These are phyloP conservation scores for Sisymbrium altissimum DNA, from an alignment of 345 rosid species.

Conservation along the genomic window DNA sequence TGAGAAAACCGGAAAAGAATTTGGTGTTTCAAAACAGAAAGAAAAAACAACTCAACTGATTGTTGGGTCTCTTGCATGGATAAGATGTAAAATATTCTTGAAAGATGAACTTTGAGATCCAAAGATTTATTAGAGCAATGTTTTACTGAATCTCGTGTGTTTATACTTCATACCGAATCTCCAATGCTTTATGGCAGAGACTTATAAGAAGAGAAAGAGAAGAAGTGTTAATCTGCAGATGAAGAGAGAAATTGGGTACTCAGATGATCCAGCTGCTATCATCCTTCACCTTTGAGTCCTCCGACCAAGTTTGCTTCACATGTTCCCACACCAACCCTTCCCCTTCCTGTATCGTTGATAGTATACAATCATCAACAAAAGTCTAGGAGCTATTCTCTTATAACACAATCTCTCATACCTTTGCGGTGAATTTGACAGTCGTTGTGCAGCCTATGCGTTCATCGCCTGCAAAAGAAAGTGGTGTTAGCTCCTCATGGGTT, in stretches of 20 bases:
- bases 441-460: constrained; percentile 56
- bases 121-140: background rate
- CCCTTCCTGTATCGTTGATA: constrained; percentile 36
- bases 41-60: too few species aligned
- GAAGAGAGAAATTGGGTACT: background rate
- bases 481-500: background rate
- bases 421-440: constrained; percentile 43
- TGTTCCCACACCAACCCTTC: constrained; percentile 52
- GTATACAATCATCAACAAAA: background rate
- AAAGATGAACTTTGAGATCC: background rate
- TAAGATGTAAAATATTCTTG: too few species aligned
- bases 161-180: background rate
- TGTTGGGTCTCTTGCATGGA: background rate
- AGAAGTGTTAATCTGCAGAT: background rate
- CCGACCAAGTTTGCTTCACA: constrained; percentile 71
- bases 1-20: too few species aligned
- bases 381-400: background rate
- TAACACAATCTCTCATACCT: constrained; percentile 41
- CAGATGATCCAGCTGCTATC: constrained; percentile 44
- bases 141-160: constrained; percentile 13
- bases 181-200: constrained; percentile 3
- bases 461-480: constrained; percentile 39
- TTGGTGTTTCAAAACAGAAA: too few species aligned
- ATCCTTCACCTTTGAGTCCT: constrained; percentile 45
- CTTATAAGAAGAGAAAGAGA: constrained; percentile 13